Evolutionary conservation across 1,139 yeast species (phyloP), one percentile per base, ranked within the genome.

Genomic region (Hansenula sp.): DNA sequence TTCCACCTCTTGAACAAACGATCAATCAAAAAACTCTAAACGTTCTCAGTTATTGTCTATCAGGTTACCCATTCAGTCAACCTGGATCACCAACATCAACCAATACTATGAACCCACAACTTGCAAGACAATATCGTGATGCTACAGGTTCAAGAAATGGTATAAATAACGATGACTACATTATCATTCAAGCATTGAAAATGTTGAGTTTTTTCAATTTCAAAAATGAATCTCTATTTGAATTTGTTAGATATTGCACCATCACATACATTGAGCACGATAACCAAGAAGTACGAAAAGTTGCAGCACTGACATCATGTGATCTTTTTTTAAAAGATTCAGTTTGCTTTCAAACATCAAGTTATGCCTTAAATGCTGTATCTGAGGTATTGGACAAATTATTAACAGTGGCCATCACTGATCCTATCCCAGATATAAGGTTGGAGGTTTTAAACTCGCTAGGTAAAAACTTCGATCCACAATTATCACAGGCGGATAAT

Each of bases 401-500:
- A 25, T 64, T 94, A 36, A 78, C 95, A 0, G 75, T 88, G 6
- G 88, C 95, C 2, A 84, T 92, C n/a, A 86, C 97, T 0, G 99
- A 94, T 53, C 88, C 96, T 0, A 73, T 75, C 13, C 79, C 88
- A 0, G 96, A 88, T 42, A 87, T 90, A 34, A 69, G 99, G 42
- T 65, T 84, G 13, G 90, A 86, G 45, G 89, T 94, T 1, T 67
- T 94, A 42, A 74, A 74, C 38, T 75, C 92, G 36, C 67, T 94
- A 35, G 87, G 86, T 29, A 77, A 81, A 3, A 74, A 75, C 44
- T 84, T 92, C 56, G 97, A 92, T 55, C 88, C 96, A 0, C 98
- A 92, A 54, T 65, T 94, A 35, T 87, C 97, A 0, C 97, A 92
- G 60, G 95, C 96, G 0, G 95, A 85, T 47, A 90, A 89, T 56